Evolutionary conservation across 345 rosid species (phyloP).

Genomic region (Sonneratia caseolaris): DNA sequence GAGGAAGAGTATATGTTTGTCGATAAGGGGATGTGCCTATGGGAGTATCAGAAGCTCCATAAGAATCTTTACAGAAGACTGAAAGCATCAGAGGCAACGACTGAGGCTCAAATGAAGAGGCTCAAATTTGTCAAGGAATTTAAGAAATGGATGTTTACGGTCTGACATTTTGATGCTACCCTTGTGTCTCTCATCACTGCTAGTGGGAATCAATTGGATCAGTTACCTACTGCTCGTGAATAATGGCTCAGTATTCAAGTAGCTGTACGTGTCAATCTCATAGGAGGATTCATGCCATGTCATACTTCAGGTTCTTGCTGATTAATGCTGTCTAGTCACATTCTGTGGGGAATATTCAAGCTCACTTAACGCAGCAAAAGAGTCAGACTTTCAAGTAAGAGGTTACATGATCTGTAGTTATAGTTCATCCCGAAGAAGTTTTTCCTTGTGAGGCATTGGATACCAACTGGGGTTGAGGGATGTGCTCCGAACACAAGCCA

Average conservation of each 20-base stretch:
- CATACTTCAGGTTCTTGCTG: neutral
- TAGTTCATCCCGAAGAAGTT: neutral
- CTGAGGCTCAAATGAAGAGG: slow-evolving; percentile 63
- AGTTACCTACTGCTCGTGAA: neutral
- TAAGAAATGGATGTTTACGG: slow-evolving; percentile 31
- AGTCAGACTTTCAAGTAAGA: neutral
- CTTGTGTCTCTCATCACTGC: neutral
- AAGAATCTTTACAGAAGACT: slow-evolving; percentile 57
- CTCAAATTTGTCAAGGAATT: slow-evolving; percentile 47
- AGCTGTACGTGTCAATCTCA: neutral
- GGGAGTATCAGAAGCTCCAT: slow-evolving; percentile 65
- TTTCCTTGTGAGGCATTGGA: neutral
- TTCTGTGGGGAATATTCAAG: neutral
- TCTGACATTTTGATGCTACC: neutral
- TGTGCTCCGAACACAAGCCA: neutral
- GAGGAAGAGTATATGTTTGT: slow-evolving; percentile 29
- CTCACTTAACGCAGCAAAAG: neutral
- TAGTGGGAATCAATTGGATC: neutral
- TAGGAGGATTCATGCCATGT: neutral
- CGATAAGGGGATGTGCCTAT: slow-evolving; percentile 51
- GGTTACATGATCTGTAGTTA: neutral
- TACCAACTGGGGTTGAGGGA: neutral
- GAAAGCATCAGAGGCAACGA: slow-evolving; percentile 39
- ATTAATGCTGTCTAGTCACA: neutral
- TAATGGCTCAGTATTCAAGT: neutral